Percentiles rank a stretch among this genome's conserved stretches.
These are phyloP conservation scores for Xylaria arbuscula DNA, from an alignment of 2,329 filamentous ascomycete genomes.

Conservation along the genomic window DNA sequence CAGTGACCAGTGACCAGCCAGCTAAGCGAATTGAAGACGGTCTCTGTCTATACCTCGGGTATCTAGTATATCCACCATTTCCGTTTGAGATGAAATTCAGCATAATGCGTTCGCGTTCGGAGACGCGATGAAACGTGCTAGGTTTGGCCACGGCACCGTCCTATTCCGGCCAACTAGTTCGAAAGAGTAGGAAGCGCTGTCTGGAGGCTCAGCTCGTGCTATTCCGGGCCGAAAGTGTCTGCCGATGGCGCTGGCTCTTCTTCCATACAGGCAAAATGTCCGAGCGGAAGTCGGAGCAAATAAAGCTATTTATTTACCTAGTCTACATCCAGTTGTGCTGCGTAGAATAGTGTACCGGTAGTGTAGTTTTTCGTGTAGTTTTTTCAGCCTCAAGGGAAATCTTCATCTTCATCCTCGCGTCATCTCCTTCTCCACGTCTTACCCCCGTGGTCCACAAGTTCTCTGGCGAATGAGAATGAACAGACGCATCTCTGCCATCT, in stretches of 20 bases:
- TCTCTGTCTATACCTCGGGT: conserved; percentile 11
- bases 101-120: background rate
- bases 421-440: conserved; percentile 11
- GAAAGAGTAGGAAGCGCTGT: too few species aligned
- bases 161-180: background rate
- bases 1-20: too few species aligned
- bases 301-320: conserved; percentile 8
- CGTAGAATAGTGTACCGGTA: too few species aligned
- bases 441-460: conserved; percentile 31
- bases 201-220: conserved; percentile 25
- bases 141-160: background rate
- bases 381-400: conserved; percentile 30
- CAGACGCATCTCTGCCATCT: conserved; percentile 30
- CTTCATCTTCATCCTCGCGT: conserved; percentile 16
- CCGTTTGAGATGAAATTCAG: conserved; percentile 2
- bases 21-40: conserved; percentile 11
- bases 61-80: conserved; percentile 8
- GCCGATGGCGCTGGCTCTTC: conserved; percentile 11
- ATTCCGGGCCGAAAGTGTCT: conserved; percentile 1
- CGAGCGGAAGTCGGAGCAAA: conserved; percentile 18
- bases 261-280: conserved; percentile 29
- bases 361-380: background rate
- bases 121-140: conserved; percentile 19
- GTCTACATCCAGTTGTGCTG: background rate
- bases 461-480: conserved; percentile 31